Percentiles rank a stretch among this genome's conserved stretches.
Evolutionary conservation across 257 asterid genomes (phyloP).

Genomic region (Schizonepeta tenuifolia): DNA sequence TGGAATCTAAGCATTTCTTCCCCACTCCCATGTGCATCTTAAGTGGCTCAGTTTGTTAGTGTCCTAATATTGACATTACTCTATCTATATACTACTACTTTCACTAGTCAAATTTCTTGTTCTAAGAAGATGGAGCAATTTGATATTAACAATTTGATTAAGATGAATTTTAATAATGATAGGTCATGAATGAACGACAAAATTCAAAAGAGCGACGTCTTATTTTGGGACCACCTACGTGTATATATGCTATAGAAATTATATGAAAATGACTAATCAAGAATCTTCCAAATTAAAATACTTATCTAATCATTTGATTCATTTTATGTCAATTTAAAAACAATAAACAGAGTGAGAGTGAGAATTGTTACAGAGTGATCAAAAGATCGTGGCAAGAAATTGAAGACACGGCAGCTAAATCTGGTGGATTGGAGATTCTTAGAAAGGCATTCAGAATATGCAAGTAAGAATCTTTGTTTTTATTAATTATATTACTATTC

Average conservation of each 20-base stretch:
- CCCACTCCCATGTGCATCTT: constrained; percentile 22
- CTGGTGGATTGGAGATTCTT: constrained; percentile 66
- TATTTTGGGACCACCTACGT: constrained; percentile 33
- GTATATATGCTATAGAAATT: background rate
- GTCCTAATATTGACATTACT: background rate
- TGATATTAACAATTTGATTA: background rate
- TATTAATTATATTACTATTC: background rate
- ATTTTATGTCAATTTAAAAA: background rate
- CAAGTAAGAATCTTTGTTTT: constrained; percentile 53
- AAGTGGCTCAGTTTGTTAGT: background rate
- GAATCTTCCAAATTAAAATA: background rate
- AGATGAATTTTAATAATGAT: background rate
- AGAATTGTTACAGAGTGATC: constrained; percentile 74
- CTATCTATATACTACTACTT: background rate
- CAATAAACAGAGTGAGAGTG: constrained; percentile 68
- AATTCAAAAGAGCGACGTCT: background rate
- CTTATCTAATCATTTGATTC: background rate
- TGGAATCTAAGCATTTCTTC: background rate
- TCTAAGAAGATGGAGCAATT: background rate
- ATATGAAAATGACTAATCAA: background rate
- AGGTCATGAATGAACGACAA: background rate
- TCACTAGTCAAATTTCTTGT: background rate
- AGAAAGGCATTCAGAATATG: constrained; percentile 74
- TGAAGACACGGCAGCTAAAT: constrained; percentile 59
- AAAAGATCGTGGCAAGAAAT: constrained; percentile 81